These are phyloP conservation scores for Botrytis sinoallii DNA, from an alignment of 2,329 filamentous ascomycete genomes.

Conservation along the genomic window DNA sequence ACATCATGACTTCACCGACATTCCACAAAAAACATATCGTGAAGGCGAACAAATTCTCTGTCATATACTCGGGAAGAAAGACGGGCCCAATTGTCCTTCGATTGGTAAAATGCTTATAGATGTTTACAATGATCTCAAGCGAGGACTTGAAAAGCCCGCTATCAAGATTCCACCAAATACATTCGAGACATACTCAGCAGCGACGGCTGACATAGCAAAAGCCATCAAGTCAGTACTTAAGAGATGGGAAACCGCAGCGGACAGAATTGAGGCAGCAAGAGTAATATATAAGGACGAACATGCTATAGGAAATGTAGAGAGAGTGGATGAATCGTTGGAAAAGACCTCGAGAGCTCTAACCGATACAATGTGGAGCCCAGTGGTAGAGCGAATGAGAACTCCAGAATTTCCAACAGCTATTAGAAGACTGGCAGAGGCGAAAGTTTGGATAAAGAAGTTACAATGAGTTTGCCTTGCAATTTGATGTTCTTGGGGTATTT, in stretches of 20 bases:
- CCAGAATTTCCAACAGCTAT: not conserved
- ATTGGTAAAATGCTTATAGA: not conserved
- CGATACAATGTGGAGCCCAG: not conserved
- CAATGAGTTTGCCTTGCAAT: not conserved
- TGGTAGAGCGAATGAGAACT: not conserved
- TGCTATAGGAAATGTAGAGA: not conserved
- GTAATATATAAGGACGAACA: not conserved
- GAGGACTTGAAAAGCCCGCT: not conserved
- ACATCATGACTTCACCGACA: not conserved
- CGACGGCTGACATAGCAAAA: not conserved
- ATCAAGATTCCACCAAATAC: not conserved
- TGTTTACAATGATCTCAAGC: not conserved
- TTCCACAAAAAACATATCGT: not conserved
- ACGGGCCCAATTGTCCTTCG: not conserved
- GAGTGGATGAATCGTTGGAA: not conserved
- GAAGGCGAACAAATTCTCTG: slow-evolving; percentile 7
- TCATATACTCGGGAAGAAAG: not conserved
- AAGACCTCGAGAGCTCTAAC: not conserved
- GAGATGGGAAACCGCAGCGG: not conserved
- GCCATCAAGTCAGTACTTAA: not conserved
- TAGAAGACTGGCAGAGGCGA: not conserved
- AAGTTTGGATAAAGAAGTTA: not conserved
- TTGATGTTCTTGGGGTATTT: not conserved
- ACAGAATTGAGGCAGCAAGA: not conserved
- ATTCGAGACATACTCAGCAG: not conserved